Evolutionary conservation across 805 yeast genomes (phyloP).

Genomic region (Kazachstania kunashirensis): DNA sequence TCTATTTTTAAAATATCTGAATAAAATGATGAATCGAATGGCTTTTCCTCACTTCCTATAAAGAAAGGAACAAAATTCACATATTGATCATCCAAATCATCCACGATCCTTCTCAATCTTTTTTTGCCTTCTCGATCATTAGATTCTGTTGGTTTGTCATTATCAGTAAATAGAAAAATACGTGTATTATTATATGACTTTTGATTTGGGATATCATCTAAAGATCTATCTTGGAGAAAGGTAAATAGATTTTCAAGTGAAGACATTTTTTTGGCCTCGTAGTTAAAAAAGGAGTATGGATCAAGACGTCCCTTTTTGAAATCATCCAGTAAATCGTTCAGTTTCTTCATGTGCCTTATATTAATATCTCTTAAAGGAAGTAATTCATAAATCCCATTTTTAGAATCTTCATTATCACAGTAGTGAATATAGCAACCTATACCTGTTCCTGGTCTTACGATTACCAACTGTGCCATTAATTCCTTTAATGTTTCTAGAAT

Average conservation of each 20-base stretch:
- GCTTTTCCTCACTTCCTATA: slow-evolving; percentile 30
- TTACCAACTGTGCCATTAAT: slow-evolving; percentile 56
- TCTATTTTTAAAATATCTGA: slow-evolving; percentile 40
- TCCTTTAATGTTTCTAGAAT: slow-evolving; percentile 49
- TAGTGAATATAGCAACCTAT: slow-evolving; percentile 63
- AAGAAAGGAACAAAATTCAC: slow-evolving; percentile 59
- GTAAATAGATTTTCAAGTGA: slow-evolving; percentile 39
- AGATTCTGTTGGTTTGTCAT: slow-evolving; percentile 53
- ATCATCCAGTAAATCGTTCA: slow-evolving; percentile 45
- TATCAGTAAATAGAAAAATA: slow-evolving; percentile 64
- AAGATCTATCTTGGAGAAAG: slow-evolving; percentile 47
- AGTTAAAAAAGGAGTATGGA: slow-evolving; percentile 25
- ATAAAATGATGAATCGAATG: slow-evolving; percentile 41
- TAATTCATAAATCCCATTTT: slow-evolving; percentile 40
- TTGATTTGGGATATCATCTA: slow-evolving; percentile 32
- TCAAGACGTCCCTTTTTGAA: slow-evolving; percentile 19
- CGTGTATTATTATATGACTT: slow-evolving; percentile 45
- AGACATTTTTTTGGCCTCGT: slow-evolving; percentile 17
- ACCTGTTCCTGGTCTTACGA: slow-evolving; percentile 58
- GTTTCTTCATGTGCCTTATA: slow-evolving; percentile 44
- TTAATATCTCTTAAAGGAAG: slow-evolving; percentile 48
- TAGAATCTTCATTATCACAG: slow-evolving; percentile 32
- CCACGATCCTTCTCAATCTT: slow-evolving; percentile 45
- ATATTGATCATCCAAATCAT: slow-evolving; percentile 46
- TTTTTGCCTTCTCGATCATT: slow-evolving; percentile 33